Evolutionary conservation across 2,329 filamentous ascomycete species (phyloP).

Genomic region (Microcera coccophila): DNA sequence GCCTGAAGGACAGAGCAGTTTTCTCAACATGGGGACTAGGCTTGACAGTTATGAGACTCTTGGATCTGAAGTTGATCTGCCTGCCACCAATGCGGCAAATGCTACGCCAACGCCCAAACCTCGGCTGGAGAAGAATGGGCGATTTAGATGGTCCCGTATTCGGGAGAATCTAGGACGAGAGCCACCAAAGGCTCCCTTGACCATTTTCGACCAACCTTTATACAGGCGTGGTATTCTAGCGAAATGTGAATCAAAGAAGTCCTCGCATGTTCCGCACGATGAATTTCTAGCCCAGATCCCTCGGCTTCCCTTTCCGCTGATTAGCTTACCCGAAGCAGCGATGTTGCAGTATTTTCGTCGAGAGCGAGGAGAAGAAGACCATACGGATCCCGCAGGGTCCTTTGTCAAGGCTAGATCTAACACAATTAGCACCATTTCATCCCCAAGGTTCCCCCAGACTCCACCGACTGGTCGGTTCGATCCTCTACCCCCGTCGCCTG

Average conservation of each 20-base stretch:
- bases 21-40: conserved; percentile 22
- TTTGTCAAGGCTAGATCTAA: conserved; percentile 30
- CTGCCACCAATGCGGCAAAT: background rate
- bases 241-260: conserved; percentile 5
- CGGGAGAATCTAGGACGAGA: conserved; percentile 21
- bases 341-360: conserved; percentile 31
- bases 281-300: conserved; percentile 23
- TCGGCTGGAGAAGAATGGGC: background rate
- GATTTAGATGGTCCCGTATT: conserved; percentile 27
- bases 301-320: conserved; percentile 34
- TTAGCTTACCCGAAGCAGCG: conserved; percentile 37
- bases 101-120: background rate
- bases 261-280: conserved; percentile 19
- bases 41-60: conserved; percentile 32
- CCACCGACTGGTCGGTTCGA: conserved; percentile 21
- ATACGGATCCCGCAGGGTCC: conserved; percentile 28
- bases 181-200: conserved; percentile 18
- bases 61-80: conserved; percentile 21
- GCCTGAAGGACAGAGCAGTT: conserved; percentile 5
- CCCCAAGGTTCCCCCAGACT: conserved; percentile 23
- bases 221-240: conserved; percentile 16
- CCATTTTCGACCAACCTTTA: conserved; percentile 23
- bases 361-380: conserved; percentile 36
- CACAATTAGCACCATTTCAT: conserved; percentile 31
- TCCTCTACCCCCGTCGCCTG: conserved; percentile 5